Conservation (phyloP, 768 basidiomycete genomes). For the Hygrophorus russula region DNA sequence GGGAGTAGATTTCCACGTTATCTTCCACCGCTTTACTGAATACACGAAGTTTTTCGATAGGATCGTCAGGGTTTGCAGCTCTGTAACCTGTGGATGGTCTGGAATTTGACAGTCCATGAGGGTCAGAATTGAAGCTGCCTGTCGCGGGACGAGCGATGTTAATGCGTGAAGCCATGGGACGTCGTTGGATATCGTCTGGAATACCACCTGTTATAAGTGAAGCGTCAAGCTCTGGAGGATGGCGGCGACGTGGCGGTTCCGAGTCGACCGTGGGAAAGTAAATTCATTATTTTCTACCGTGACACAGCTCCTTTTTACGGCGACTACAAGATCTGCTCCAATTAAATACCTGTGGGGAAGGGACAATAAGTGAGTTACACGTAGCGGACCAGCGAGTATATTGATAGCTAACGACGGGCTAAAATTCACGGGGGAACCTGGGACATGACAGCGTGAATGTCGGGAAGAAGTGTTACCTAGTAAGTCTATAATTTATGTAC, state of each 20-base stretch:
- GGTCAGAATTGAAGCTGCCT: conserved; percentile 53
- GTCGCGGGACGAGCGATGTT: conserved; percentile 66
- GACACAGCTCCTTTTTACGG: no score
- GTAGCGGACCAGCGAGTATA: no score
- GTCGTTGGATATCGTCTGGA: no score
- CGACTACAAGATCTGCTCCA: no score
- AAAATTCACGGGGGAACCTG: no score
- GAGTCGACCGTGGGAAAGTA: conserved; percentile 2
- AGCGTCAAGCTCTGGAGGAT: no score
- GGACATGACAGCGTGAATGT: no score
- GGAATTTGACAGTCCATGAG: conserved; percentile 71
- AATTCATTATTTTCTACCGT: not conserved
- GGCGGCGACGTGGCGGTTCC: not conserved
- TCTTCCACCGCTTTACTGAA: conserved; percentile 79
- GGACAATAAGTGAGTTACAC: no score
- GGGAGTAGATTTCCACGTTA: conserved; percentile 81
- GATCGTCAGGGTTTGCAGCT: conserved; percentile 73
- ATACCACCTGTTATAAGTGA: conserved; percentile 14
- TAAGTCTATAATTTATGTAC: no score
- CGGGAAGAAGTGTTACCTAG: no score
- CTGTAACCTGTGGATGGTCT: conserved; percentile 62
- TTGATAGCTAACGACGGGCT: no score
- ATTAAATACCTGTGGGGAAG: no score
- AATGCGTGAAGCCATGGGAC: conserved; percentile 68
- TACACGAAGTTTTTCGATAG: conserved; percentile 63